Conservation (phyloP, 306 rosid genomes). For the Begonia peltatifolia region DNA sequence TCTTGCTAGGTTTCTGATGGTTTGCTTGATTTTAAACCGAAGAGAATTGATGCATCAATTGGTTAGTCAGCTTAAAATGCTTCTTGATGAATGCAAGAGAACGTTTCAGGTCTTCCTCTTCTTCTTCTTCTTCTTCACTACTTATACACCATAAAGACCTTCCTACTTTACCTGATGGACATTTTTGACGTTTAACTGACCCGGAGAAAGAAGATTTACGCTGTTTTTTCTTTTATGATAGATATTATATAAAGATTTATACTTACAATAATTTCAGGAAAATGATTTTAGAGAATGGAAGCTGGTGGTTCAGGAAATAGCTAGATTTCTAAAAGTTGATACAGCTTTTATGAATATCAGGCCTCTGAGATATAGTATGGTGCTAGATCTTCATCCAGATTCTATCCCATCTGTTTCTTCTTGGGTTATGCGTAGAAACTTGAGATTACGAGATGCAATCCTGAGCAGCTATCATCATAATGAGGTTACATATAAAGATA, state of each 20-base stretch:
- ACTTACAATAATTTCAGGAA: conserved; percentile 40
- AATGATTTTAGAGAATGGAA: conserved; percentile 91
- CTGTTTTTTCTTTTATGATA: neutral
- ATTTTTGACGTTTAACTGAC: too few species aligned
- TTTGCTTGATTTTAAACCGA: conserved; percentile 64
- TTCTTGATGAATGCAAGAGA: conserved; percentile 78
- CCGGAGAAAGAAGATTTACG: neutral
- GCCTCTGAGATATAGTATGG: conserved; percentile 78
- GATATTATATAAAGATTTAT: conserved; percentile 8
- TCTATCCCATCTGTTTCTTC: conserved; percentile 34
- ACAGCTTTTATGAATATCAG: conserved; percentile 67
- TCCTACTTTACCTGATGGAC: too few species aligned
- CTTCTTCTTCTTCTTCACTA: conserved; percentile 1
- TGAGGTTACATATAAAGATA: conserved; percentile 39
- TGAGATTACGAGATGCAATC: conserved; percentile 69
- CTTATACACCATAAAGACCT: too few species aligned
- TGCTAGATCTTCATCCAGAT: conserved; percentile 75
- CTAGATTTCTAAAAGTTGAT: conserved; percentile 74
- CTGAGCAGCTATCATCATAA: conserved; percentile 76
- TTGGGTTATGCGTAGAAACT: conserved; percentile 31
- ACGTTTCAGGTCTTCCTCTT: conserved; percentile 46
- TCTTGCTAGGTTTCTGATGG: conserved; percentile 68
- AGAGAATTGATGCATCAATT: conserved; percentile 64
- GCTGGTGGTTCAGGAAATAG: conserved; percentile 79
- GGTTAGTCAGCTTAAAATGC: conserved; percentile 53